Percentiles rank a stretch among this genome's conserved stretches.
Conservation (phyloP, 1,284 basidiomycete species). For the Mycena sp. region DNA sequence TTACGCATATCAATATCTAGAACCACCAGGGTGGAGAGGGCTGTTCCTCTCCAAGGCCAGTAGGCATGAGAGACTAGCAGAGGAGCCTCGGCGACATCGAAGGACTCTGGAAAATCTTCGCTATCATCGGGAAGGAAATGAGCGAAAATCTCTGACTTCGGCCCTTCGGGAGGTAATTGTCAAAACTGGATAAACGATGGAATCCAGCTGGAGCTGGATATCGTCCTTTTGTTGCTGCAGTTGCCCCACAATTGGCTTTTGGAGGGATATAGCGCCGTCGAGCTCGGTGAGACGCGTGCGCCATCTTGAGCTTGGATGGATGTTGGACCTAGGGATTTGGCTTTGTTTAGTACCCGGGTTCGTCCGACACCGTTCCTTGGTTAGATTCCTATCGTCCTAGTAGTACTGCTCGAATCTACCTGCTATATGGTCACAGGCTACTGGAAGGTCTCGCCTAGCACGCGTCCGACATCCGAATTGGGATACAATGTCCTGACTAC, state of each 20-base stretch:
- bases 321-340: too few species aligned
- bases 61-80: background rate
- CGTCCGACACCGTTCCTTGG: too few species aligned
- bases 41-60: background rate
- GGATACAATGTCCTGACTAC: slow-evolving; percentile 11
- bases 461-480: background rate
- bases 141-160: background rate
- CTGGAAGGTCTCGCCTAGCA: background rate
- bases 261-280: background rate
- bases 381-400: too few species aligned
- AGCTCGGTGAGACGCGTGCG: too few species aligned
- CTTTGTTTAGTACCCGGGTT: too few species aligned
- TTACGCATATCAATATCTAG: too few species aligned
- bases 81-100: background rate
- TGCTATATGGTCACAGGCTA: background rate
- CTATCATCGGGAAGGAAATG: background rate
- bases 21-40: too few species aligned
- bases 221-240: background rate
- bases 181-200: background rate
- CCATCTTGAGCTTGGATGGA: too few species aligned
- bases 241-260: background rate
- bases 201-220: background rate
- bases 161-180: background rate
- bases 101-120: too few species aligned
- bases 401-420: background rate